These are phyloP conservation scores for Candida multigemmis DNA, from an alignment of 805 yeast genomes.

Conservation along the genomic window DNA sequence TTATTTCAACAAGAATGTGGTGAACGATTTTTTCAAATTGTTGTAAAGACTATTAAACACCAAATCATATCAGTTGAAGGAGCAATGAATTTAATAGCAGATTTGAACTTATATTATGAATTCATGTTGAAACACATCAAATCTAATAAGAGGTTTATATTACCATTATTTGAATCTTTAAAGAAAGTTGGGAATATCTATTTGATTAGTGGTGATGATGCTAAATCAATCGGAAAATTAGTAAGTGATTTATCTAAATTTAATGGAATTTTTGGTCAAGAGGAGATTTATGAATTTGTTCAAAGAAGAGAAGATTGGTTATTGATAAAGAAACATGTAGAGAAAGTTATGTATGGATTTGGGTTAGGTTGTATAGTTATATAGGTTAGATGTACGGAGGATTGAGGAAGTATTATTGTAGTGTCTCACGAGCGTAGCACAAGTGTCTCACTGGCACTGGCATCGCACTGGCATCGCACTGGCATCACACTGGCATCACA, in stretches of 20 bases:
- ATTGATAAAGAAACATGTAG: slow-evolving; percentile 67
- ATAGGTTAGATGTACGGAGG: no score
- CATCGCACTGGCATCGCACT: no score
- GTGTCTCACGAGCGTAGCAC: no score
- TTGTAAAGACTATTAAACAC: slow-evolving; percentile 72
- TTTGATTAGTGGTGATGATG: slow-evolving; percentile 60
- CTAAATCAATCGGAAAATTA: slow-evolving; percentile 76
- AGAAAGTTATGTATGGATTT: slow-evolving; percentile 90
- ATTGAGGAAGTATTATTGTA: no score
- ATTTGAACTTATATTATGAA: slow-evolving; percentile 68
- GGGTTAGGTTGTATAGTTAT: slow-evolving; percentile 70
- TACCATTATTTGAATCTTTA: slow-evolving; percentile 70
- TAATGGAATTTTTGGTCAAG: slow-evolving; percentile 84
- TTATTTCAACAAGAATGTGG: slow-evolving; percentile 94
- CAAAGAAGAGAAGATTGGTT: slow-evolving; percentile 86
- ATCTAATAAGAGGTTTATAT: slow-evolving; percentile 56
- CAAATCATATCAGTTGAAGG: slow-evolving; percentile 68
- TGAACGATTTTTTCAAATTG: slow-evolving; percentile 65
- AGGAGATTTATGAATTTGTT: slow-evolving; percentile 89
- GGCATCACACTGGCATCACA: no score
- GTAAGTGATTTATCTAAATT: slow-evolving; percentile 79
- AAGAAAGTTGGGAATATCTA: slow-evolving; percentile 81
- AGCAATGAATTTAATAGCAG: slow-evolving; percentile 74
- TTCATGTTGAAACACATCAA: slow-evolving; percentile 45
- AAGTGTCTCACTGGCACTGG: no score